These are phyloP conservation scores for Kazachstania kunashirensis DNA, from an alignment of 805 yeast species.

Conservation along the genomic window DNA sequence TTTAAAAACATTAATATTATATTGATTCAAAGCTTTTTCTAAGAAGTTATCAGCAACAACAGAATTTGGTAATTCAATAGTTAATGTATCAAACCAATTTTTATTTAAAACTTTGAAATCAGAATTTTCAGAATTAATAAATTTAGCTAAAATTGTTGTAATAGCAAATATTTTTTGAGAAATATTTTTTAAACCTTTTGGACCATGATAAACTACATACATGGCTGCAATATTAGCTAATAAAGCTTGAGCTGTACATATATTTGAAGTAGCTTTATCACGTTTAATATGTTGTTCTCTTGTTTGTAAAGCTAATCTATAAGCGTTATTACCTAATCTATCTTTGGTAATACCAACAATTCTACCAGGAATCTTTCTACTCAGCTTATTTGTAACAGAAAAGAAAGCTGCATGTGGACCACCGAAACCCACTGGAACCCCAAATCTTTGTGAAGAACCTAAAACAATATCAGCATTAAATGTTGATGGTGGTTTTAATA, in stretches of 20 bases:
- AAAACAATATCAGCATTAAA: conserved; percentile 89
- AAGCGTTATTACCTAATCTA: conserved; percentile 80
- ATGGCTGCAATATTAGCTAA: conserved; percentile 92
- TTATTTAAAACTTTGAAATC: conserved; percentile 36
- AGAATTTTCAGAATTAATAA: conserved; percentile 33
- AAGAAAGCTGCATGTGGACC: conserved; percentile 99
- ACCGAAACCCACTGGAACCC: conserved; percentile 96
- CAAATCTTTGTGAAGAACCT: conserved; percentile 91
- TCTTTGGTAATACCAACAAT: conserved; percentile 89
- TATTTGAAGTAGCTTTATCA: conserved; percentile 95
- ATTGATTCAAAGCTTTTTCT: conserved; percentile 37
- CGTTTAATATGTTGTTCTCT: conserved; percentile 97
- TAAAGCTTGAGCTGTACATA: conserved; percentile 96
- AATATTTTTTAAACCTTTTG: conserved; percentile 69
- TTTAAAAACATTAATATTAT: conserved; percentile 69
- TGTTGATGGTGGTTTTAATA: conserved; percentile 72
- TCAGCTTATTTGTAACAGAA: conserved; percentile 69
- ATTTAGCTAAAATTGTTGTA: conserved; percentile 60
- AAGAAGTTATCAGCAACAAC: conserved; percentile 48
- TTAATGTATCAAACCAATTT: conserved; percentile 81
- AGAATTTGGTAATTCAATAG: conserved; percentile 43
- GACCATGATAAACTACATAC: conserved; percentile 95
- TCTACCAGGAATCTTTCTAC: conserved; percentile 94
- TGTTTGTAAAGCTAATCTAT: conserved; percentile 89
- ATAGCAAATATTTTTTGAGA: conserved; percentile 67